Evolutionary conservation across 192 early-diverging fungal genomes (phyloP).

Genomic region (Podila epicladia): DNA sequence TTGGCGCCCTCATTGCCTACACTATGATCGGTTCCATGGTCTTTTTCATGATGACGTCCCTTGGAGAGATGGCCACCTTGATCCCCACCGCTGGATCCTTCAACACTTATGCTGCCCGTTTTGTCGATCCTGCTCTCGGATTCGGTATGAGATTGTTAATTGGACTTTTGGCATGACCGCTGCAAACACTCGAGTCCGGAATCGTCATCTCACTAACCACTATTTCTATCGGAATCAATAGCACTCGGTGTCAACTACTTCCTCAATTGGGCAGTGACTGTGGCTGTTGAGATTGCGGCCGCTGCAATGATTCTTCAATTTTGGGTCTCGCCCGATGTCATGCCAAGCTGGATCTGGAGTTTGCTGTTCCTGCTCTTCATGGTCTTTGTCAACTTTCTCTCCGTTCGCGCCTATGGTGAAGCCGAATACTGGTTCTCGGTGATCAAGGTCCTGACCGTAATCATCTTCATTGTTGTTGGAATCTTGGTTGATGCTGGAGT

Average conservation of each 20-base stretch:
- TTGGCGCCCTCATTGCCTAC: slow-evolving; percentile 83
- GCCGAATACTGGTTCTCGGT: slow-evolving; percentile 87
- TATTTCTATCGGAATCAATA: not conserved
- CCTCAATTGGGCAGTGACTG: slow-evolving; percentile 76
- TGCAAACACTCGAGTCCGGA: not conserved
- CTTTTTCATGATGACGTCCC: slow-evolving; percentile 76
- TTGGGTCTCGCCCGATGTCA: slow-evolving; percentile 51
- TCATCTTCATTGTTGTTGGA: slow-evolving; percentile 86
- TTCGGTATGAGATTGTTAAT: slow-evolving; percentile 74
- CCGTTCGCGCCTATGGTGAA: slow-evolving; percentile 87
- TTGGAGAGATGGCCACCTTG: slow-evolving; percentile 90
- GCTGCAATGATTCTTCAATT: slow-evolving; percentile 84
- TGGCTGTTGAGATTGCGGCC: slow-evolving; percentile 83
- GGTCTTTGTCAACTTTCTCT: slow-evolving; percentile 75
- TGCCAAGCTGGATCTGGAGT: slow-evolving; percentile 53
- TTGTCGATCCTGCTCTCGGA: slow-evolving; percentile 87
- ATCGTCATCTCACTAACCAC: too few relatives aligned
- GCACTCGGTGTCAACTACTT: slow-evolving; percentile 63
- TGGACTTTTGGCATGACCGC: slow-evolving; percentile 9
- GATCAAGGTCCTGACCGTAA: slow-evolving; percentile 86
- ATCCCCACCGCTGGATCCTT: slow-evolving; percentile 88
- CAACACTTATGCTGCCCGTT: slow-evolving; percentile 83
- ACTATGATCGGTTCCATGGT: slow-evolving; percentile 75
- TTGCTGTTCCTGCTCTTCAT: slow-evolving; percentile 70
- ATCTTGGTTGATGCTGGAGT: slow-evolving; percentile 78